Base-by-base conservation (phyloP, 495 filamentous ascomycete genomes). In the Penicillium waksmanii region DNA sequence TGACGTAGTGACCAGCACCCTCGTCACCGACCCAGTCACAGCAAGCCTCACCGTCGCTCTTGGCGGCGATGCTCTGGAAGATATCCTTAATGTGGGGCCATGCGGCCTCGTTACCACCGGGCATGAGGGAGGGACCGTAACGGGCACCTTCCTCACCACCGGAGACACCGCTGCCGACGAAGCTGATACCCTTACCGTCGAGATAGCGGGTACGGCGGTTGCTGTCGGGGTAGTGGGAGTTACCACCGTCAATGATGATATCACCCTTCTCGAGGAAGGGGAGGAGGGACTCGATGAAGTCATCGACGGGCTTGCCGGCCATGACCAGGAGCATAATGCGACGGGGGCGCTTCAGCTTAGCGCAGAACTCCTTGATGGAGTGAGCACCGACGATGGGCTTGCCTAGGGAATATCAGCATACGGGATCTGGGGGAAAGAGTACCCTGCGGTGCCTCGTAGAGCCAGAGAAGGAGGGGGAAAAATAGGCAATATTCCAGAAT, bases 21-120 rank as follows among this genome's bases (percentile, higher is more conserved):
- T 97, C 93, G 82, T 98, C 95, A 83, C 95, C 95, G 65, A 98
- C 95, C 95, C 95, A 98, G 78, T 98, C 93, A 74, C 95, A 98
- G 86, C 95, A 98, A 44, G 95, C 77, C 84, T 98, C 96, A 62
- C 87, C 88, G 66, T 97, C 93, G 74, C 89, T 93, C 87, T 98
- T 98, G 76, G 95, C 96, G 62, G 95, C 81, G 69, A 98, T 96
- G 83, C 85, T 89, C 83, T 98, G 95, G 84, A 98, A 95, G 70
- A 98, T 89, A 69, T 97, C 93, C 87, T 98, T 98, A 82, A 98
- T 93, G 79, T 90, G 87, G 56, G 95, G 96, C 95, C 95, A 98
- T 40, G 95, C 95, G 72, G 90, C 91, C 83, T 97, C 93, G 78
- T 97, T 90, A 76, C 95, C 95, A 82, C 95, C 95, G 55, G 95